A percentile compares a stretch with the other conserved stretches of the same genome.
Conservation (phyloP, 176 grass and related monocot genomes). For the Saccharum spontaneum region DNA sequence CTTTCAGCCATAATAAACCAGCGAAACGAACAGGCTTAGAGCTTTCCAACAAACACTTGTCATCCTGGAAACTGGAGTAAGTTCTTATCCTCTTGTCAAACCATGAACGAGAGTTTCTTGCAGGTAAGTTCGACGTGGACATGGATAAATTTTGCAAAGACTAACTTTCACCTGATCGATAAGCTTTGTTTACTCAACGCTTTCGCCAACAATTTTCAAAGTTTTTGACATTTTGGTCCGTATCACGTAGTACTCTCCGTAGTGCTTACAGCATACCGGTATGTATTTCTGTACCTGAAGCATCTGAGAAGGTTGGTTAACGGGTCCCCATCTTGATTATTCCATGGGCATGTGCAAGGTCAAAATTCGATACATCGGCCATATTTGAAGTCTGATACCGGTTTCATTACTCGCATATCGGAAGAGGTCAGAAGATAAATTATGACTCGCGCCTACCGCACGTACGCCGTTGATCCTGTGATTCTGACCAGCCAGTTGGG, state of each 20-base stretch:
- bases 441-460: conserved; percentile 1
- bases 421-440: conserved; percentile 13
- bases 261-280: background rate
- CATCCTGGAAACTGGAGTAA: too few relatives aligned
- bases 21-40: too few relatives aligned
- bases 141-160: background rate
- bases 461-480: background rate
- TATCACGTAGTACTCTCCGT: background rate
- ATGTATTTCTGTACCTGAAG: background rate
- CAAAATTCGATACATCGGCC: conserved; percentile 15
- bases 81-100: conserved; percentile 4
- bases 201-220: background rate
- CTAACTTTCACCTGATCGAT: background rate
- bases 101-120: conserved; percentile 28
- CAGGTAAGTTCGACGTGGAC: conserved; percentile 37
- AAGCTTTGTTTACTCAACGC: background rate
- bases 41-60: too few relatives aligned
- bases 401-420: background rate
- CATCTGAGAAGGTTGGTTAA: background rate
- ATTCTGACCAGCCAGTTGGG: background rate
- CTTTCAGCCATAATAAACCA: too few relatives aligned
- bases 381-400: conserved; percentile 10
- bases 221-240: background rate
- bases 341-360: background rate
- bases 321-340: background rate